Conservation (phyloP, 192 early-diverging fungal genomes). For the Nowakowskiella sp. region DNA sequence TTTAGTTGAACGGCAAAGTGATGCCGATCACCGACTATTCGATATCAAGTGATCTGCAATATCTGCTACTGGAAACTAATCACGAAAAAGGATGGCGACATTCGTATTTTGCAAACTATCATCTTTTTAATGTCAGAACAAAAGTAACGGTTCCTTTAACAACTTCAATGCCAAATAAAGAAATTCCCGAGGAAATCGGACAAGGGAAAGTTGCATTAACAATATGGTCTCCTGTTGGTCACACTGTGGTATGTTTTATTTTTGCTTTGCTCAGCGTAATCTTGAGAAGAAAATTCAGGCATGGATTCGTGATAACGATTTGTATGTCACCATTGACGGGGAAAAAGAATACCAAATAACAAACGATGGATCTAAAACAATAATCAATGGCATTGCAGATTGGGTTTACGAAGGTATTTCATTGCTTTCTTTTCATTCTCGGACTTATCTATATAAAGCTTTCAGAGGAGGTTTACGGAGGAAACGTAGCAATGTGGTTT, state of each 20-base stretch:
- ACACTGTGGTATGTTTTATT: conserved; percentile 48
- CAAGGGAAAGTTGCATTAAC: conserved; percentile 53
- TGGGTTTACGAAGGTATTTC: conserved; percentile 84
- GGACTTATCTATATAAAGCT: not conserved
- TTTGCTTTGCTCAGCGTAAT: conserved; percentile 3
- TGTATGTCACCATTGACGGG: conserved; percentile 66
- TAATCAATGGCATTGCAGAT: conserved; percentile 93
- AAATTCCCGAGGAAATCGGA: conserved; percentile 30
- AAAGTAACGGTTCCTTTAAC: conserved; percentile 55
- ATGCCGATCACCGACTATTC: conserved; percentile 26
- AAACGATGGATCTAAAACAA: conserved; percentile 65
- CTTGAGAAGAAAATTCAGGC: conserved; percentile 13
- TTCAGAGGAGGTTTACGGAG: conserved; percentile 75
- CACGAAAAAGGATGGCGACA: conserved; percentile 72
- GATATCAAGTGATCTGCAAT: conserved; percentile 72
- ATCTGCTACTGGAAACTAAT: conserved; percentile 65
- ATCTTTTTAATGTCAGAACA: conserved; percentile 60
- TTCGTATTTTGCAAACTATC: conserved; percentile 73
- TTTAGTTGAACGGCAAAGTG: conserved; percentile 10
- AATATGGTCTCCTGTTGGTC: conserved; percentile 69
- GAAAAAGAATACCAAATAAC: conserved; percentile 67
- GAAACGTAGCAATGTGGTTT: conserved; percentile 74
- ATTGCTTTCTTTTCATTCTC: conserved; percentile 4
- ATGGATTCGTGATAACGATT: conserved; percentile 82
- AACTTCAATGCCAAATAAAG: conserved; percentile 22